phyloP scores from a whole-genome alignment of 768 basidiomycete species.

The Pulveroboletus sp. region DNA sequence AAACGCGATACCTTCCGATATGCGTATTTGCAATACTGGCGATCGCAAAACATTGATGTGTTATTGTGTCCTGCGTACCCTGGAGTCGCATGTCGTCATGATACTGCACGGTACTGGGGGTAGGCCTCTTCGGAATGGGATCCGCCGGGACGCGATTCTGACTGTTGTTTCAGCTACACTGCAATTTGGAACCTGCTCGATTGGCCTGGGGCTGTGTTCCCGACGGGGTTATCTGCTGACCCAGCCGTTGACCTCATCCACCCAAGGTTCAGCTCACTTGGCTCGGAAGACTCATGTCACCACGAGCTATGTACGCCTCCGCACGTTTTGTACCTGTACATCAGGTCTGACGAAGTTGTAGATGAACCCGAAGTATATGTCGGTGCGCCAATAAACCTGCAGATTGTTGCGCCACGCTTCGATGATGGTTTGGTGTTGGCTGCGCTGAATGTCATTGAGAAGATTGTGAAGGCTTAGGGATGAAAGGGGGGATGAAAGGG shows the following conservation, averaged over 20 bases:
- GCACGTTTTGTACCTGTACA: not conserved
- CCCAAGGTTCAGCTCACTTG: slow-evolving; percentile 6
- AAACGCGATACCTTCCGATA: slow-evolving; percentile 34
- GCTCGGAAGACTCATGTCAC: slow-evolving; percentile 21
- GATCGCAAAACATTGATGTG: slow-evolving; percentile 35
- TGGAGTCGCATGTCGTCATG: slow-evolving; percentile 35
- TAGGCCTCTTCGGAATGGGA: not conserved
- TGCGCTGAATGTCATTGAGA: slow-evolving; percentile 22
- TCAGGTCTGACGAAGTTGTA: slow-evolving; percentile 6
- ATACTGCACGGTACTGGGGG: slow-evolving; percentile 34
- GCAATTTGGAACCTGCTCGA: slow-evolving; percentile 42
- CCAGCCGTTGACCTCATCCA: slow-evolving; percentile 20
- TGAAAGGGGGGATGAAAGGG: not conserved
- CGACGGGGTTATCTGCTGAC: slow-evolving; percentile 34
- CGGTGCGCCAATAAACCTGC: slow-evolving; percentile 18
- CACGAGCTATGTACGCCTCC: slow-evolving; percentile 15
- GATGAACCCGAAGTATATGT: slow-evolving; percentile 19
- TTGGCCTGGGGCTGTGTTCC: slow-evolving; percentile 42
- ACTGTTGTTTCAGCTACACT: slow-evolving; percentile 31
- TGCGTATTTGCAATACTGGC: slow-evolving; percentile 35
- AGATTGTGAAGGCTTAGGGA: slow-evolving; percentile 17
- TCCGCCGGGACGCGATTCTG: not conserved
- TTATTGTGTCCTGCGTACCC: slow-evolving; percentile 36
- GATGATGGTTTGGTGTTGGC: slow-evolving; percentile 26
- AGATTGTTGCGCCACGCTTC: slow-evolving; percentile 24